Evolutionary conservation across 352 stramenopile species (phyloP).

Genomic region (Pythium aquatile): DNA sequence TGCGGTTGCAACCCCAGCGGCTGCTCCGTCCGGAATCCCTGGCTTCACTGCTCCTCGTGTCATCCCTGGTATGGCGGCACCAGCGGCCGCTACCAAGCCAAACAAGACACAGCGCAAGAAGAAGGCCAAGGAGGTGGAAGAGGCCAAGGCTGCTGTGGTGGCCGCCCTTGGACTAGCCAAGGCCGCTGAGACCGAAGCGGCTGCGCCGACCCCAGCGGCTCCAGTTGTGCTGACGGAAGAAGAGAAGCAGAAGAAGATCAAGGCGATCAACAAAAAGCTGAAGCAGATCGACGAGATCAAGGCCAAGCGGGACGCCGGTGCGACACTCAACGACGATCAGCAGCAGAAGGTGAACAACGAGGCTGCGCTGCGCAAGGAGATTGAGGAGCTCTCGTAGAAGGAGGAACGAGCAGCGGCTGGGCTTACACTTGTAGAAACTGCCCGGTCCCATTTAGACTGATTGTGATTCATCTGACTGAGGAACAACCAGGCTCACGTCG

Average conservation of each 20-base stretch:
- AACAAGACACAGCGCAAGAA: conserved; percentile 84
- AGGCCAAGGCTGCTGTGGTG: conserved; percentile 63
- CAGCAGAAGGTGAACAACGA: conserved; percentile 74
- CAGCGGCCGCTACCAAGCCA: conserved; percentile 56
- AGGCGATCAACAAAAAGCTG: conserved; percentile 81
- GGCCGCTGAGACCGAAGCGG: conserved; percentile 16
- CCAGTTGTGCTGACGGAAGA: conserved; percentile 52
- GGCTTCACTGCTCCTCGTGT: conserved; percentile 43
- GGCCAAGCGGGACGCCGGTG: conserved; percentile 65
- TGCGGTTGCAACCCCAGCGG: conserved; percentile 11
- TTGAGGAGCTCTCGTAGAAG: conserved; percentile 49
- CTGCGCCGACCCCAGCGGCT: conserved; percentile 10
- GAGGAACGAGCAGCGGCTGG: background rate
- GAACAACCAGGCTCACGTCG: background rate
- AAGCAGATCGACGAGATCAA: conserved; percentile 88
- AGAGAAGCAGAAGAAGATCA: conserved; percentile 86
- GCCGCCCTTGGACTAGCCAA: conserved; percentile 32
- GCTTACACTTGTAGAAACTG: background rate
- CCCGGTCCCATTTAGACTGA: background rate
- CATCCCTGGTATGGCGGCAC: conserved; percentile 68
- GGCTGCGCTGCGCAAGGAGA: conserved; percentile 61
- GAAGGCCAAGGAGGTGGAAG: conserved; percentile 75
- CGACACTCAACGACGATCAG: conserved; percentile 80
- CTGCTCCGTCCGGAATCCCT: conserved; percentile 31
- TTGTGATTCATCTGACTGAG: background rate